Conservation (phyloP, 1,139 yeast genomes). For the Taphrina communis region DNA sequence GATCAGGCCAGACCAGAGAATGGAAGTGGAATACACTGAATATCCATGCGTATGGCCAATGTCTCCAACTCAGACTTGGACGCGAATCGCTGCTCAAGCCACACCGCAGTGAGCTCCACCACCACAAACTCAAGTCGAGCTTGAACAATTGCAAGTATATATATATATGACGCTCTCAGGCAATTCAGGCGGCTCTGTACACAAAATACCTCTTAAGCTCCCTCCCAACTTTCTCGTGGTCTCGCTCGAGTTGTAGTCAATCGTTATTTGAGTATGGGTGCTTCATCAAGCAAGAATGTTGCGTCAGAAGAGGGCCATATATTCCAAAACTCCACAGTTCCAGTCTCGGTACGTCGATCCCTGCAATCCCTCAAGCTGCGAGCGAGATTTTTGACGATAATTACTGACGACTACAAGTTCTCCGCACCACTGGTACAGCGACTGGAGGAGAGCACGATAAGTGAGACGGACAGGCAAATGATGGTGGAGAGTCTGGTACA, state of each 20-base stretch:
- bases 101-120: slow-evolving; percentile 12
- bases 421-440: neutral
- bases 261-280: slow-evolving; percentile 13
- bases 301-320: slow-evolving; percentile 20
- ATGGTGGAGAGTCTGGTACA: slow-evolving; percentile 80
- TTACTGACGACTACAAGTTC: neutral
- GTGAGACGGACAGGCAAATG: slow-evolving; percentile 54
- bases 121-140: neutral
- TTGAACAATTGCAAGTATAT: no score
- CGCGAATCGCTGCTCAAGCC: slow-evolving; percentile 17
- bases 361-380: neutral
- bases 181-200: neutral
- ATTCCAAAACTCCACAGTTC: slow-evolving; percentile 30
- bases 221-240: no score
- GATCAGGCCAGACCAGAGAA: no score
- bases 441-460: slow-evolving; percentile 10
- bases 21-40: no score
- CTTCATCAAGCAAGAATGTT: slow-evolving; percentile 17
- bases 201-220: no score
- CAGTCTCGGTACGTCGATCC: slow-evolving; percentile 23
- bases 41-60: neutral
- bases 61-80: neutral
- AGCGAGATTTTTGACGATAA: no score
- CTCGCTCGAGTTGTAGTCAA: no score
- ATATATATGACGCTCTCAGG: no score